A percentile compares a stretch with the other conserved stretches of the same genome.
Evolutionary conservation across 139 green algal species (phyloP).

Genomic region (Chlamydomonas sp.): DNA sequence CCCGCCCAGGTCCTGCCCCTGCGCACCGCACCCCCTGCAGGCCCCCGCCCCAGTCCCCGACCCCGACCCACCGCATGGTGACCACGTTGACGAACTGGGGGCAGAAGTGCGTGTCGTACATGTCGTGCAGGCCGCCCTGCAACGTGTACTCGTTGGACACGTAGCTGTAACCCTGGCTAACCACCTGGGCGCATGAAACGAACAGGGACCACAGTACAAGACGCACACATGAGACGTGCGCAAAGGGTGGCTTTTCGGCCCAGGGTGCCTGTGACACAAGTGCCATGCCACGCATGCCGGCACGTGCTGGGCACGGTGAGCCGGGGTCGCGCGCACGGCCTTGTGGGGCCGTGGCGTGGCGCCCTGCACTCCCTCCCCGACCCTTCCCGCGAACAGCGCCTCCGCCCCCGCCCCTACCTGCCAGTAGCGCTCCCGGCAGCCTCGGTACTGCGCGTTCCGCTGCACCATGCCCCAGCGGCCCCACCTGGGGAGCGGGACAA

Average conservation of each 20-base stretch:
- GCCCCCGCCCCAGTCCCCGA: too few relatives aligned
- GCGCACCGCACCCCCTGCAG: neutral
- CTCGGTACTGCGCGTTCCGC: neutral
- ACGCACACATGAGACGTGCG: too few relatives aligned
- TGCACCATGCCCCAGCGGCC: constrained; percentile 23
- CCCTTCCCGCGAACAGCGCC: too few relatives aligned
- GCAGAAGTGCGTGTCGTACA: constrained; percentile 14
- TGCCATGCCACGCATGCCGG: too few relatives aligned
- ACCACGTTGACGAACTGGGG: constrained; percentile 27
- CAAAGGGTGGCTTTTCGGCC: too few relatives aligned
- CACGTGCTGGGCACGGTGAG: too few relatives aligned
- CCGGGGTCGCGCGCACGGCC: too few relatives aligned
- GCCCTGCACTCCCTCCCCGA: too few relatives aligned
- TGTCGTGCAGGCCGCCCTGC: constrained; percentile 1
- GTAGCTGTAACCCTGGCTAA: neutral
- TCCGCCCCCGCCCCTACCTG: too few relatives aligned
- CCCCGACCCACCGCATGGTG: neutral
- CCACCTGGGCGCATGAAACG: neutral
- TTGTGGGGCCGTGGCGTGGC: too few relatives aligned
- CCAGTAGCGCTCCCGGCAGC: neutral
- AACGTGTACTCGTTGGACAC: constrained; percentile 30
- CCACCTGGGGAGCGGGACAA: neutral
- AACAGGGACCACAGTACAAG: too few relatives aligned
- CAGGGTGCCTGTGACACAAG: too few relatives aligned
- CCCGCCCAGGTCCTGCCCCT: neutral